Percentiles rank a stretch among this genome's conserved stretches.
Conservation (phyloP, 805 yeast genomes). For the Starmerella geochares region DNA sequence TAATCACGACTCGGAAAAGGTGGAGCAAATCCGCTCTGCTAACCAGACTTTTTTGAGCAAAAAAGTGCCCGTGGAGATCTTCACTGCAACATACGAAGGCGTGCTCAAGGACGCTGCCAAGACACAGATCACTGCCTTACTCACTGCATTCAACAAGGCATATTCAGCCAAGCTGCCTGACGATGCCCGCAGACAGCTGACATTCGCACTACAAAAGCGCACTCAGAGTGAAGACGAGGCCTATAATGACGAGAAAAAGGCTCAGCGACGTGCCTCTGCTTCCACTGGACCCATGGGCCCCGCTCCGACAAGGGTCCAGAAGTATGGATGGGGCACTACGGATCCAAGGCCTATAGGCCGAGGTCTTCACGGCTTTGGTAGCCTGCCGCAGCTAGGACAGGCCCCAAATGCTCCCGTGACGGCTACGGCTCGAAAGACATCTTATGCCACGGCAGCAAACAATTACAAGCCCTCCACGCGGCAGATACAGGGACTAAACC, state of each 20-base stretch:
- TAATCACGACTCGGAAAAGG: conserved; percentile 29
- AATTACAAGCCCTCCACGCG: background rate
- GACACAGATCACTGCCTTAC: conserved; percentile 22
- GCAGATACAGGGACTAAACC: conserved; percentile 9
- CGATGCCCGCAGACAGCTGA: background rate
- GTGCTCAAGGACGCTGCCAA: conserved; percentile 13
- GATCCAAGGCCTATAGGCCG: conserved; percentile 8
- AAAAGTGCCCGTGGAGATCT: conserved; percentile 23
- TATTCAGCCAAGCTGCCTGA: conserved; percentile 1
- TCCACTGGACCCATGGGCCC: background rate
- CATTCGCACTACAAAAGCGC: conserved; percentile 9
- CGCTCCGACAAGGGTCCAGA: conserved; percentile 5
- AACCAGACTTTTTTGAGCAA: conserved; percentile 20
- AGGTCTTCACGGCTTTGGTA: conserved; percentile 4
- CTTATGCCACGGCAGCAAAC: background rate
- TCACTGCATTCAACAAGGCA: conserved; percentile 17
- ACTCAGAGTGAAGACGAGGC: conserved; percentile 10
- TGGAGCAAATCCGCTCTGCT: conserved; percentile 22
- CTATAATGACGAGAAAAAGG: background rate
- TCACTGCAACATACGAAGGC: conserved; percentile 23
- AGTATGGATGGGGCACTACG: conserved; percentile 14
- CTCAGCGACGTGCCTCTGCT: background rate
- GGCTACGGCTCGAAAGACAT: background rate
- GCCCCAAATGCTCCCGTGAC: background rate
- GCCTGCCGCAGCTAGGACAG: conserved; percentile 21